Evolutionary conservation across 2,329 filamentous ascomycete species (phyloP).

Genomic region (Beauveria australis): DNA sequence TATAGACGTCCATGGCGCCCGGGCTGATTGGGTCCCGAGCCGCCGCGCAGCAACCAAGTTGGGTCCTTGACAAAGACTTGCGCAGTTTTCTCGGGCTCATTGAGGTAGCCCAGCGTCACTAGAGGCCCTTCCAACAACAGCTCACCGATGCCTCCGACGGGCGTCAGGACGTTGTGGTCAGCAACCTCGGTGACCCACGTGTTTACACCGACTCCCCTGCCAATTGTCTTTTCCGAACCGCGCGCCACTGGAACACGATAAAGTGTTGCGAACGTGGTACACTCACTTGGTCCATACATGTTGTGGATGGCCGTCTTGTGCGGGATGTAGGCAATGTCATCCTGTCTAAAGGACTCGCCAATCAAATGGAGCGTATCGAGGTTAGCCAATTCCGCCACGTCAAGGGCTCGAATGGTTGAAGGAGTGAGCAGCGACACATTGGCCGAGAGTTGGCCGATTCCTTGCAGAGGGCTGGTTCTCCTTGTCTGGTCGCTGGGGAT

Average conservation of each 20-base stretch:
- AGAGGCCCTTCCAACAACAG: conserved; percentile 16
- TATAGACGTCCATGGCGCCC: conserved; percentile 14
- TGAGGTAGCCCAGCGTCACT: conserved; percentile 16
- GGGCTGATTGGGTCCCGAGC: background rate
- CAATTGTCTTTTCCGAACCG: background rate
- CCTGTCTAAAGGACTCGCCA: background rate
- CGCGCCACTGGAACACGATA: background rate
- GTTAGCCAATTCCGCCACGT: background rate
- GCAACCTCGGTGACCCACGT: background rate
- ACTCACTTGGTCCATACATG: conserved; percentile 3
- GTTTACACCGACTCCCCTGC: background rate
- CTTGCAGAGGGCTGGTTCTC: background rate
- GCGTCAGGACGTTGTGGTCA: conserved; percentile 10
- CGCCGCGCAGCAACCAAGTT: conserved; percentile 5
- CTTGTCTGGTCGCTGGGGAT: conserved; percentile 3
- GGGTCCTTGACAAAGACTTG: conserved; percentile 17
- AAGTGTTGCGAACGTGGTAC: background rate
- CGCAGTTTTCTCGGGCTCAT: conserved; percentile 14
- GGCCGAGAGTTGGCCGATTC: background rate
- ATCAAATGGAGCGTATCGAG: conserved; percentile 1
- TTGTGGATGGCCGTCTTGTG: background rate
- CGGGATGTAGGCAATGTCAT: background rate
- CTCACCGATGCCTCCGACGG: conserved; percentile 15
- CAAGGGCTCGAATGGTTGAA: background rate
- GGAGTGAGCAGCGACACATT: conserved; percentile 1